Evolutionary conservation across 169 alveolate species (phyloP).

Genomic region (Theileria annulata): DNA sequence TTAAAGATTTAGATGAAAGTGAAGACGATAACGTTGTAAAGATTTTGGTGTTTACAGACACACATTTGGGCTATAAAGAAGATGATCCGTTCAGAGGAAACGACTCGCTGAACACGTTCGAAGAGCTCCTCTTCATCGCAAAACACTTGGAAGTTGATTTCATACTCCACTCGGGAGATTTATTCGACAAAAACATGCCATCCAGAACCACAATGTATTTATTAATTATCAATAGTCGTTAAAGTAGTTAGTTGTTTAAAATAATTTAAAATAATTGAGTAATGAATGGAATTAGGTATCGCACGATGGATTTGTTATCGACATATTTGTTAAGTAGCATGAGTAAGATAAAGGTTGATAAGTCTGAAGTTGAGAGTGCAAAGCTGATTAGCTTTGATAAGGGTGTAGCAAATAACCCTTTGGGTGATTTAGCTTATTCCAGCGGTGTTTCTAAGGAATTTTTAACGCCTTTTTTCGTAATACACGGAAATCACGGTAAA

Average conservation of each 20-base stretch:
- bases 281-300: constrained; percentile 66
- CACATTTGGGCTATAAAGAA: constrained; percentile 94
- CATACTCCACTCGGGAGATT: constrained; percentile 92
- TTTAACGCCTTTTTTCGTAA: constrained; percentile 52
- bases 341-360: not conserved
- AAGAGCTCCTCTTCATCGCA: constrained; percentile 90
- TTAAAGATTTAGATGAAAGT: not conserved
- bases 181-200: constrained; percentile 93
- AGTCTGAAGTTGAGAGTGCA: not conserved
- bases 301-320: constrained; percentile 70
- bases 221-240: not conserved
- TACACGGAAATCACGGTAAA: constrained; percentile 66
- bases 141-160: constrained; percentile 85
- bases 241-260: not conserved
- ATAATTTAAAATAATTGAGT: constrained; percentile 46
- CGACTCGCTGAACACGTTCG: constrained; percentile 91
- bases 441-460: constrained; percentile 4
- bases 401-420: not conserved
- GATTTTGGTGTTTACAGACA: constrained; percentile 91
- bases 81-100: constrained; percentile 83
- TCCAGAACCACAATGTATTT: constrained; percentile 63
- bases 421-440: not conserved
- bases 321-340: constrained; percentile 62
- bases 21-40: constrained; percentile 73
- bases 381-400: not conserved